phyloP scores from a whole-genome alignment of 768 basidiomycete species.

The Amanita subjunquillea region DNA sequence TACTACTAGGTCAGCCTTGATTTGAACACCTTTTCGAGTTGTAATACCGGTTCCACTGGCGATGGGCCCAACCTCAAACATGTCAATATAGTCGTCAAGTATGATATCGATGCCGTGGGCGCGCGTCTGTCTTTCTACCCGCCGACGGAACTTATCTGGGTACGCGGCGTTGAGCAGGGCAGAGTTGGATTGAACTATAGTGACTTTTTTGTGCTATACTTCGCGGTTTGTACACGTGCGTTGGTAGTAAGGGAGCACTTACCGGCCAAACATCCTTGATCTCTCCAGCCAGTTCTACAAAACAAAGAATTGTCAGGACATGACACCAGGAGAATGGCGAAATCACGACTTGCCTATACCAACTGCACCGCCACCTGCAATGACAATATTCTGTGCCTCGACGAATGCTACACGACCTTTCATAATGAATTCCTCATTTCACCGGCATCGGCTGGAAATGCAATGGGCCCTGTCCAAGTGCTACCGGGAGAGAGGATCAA shows the following conservation, averaged over 20 bases:
- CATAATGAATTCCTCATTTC: slow-evolving; percentile 15
- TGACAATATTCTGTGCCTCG: slow-evolving; percentile 23
- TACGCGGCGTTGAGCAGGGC: slow-evolving; percentile 42
- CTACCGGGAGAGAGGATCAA: slow-evolving; percentile 47
- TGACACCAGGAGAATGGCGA: slow-evolving; percentile 8
- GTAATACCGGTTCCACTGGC: slow-evolving; percentile 19
- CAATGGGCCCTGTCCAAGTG: slow-evolving; percentile 30
- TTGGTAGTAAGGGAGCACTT: neutral
- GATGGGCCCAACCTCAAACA: slow-evolving; percentile 22
- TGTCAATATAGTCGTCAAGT: slow-evolving; percentile 41
- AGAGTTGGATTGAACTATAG: slow-evolving; percentile 40
- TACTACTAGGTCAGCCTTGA: slow-evolving; percentile 46
- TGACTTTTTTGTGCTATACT: slow-evolving; percentile 30
- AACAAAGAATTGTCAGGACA: neutral
- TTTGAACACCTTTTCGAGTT: slow-evolving; percentile 32
- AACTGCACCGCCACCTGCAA: slow-evolving; percentile 32
- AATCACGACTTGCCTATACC: slow-evolving; percentile 17
- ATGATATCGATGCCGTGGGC: slow-evolving; percentile 34
- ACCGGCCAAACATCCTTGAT: slow-evolving; percentile 21
- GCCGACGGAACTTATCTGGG: slow-evolving; percentile 34
- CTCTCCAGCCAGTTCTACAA: slow-evolving; percentile 18
- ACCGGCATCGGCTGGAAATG: slow-evolving; percentile 16
- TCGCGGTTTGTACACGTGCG: neutral
- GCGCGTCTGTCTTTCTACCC: slow-evolving; percentile 25
- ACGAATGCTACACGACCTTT: slow-evolving; percentile 16